A percentile compares a stretch with the other conserved stretches of the same genome.
phyloP scores from a whole-genome alignment of 768 basidiomycete genomes.

The Sporobolomyces pararoseus region DNA sequence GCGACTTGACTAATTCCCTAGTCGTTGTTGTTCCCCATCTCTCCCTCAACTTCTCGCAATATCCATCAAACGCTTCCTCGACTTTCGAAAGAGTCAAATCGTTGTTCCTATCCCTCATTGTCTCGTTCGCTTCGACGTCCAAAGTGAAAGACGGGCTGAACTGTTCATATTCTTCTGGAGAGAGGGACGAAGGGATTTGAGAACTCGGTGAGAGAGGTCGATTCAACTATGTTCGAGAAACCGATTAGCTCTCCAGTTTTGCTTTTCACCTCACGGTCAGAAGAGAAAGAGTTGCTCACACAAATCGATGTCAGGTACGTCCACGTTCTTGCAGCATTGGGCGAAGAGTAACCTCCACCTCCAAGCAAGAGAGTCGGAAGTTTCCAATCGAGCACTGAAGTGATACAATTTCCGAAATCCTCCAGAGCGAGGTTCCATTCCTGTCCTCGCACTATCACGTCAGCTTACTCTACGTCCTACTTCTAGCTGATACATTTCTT shows the following conservation, averaged over 20 bases:
- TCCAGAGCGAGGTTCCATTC: slow-evolving; percentile 56
- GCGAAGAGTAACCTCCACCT: slow-evolving; percentile 73
- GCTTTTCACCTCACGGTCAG: too few relatives aligned
- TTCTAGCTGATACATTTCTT: too few relatives aligned
- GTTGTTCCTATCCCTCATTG: slow-evolving; percentile 29
- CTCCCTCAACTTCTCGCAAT: background rate
- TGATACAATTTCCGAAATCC: slow-evolving; percentile 13
- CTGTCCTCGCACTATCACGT: slow-evolving; percentile 20
- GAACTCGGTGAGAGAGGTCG: slow-evolving; percentile 13
- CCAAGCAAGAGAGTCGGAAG: slow-evolving; percentile 44
- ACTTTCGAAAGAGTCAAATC: slow-evolving; percentile 23
- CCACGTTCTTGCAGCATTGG: slow-evolving; percentile 85
- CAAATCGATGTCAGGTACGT: slow-evolving; percentile 71
- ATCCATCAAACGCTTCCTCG: slow-evolving; percentile 27
- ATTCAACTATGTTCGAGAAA: slow-evolving; percentile 54
- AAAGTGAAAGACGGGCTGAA: slow-evolving; percentile 31
- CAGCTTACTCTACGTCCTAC: slow-evolving; percentile 46
- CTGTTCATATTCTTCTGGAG: background rate
- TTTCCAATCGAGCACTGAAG: slow-evolving; percentile 42
- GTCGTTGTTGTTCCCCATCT: background rate
- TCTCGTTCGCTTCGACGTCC: slow-evolving; percentile 21
- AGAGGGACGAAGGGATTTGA: slow-evolving; percentile 26
- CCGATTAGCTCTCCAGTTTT: too few relatives aligned
- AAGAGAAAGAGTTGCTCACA: slow-evolving; percentile 55
- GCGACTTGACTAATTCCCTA: background rate